Percentiles rank a stretch among this genome's conserved stretches.
Conservation (phyloP, 371 early-diverging fungal genomes). For the Conidiobolus incongruus region DNA sequence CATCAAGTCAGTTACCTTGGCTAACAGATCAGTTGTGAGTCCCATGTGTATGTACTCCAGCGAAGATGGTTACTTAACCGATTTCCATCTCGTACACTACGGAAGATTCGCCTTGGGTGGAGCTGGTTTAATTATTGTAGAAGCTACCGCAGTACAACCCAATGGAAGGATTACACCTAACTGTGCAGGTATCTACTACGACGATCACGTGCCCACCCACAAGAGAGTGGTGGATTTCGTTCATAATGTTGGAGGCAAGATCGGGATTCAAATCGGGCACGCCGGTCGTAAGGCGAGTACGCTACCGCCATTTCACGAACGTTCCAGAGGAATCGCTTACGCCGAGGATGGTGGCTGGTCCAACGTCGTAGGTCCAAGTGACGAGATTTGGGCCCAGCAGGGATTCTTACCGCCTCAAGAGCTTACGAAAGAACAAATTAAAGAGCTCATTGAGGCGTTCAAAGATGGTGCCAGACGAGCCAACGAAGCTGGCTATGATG, state of each 20-base stretch:
- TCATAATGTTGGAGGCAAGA: constrained; percentile 29
- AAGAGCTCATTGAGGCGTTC: constrained; percentile 27
- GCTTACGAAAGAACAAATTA: constrained; percentile 34
- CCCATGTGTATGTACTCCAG: constrained; percentile 63
- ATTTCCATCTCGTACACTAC: constrained; percentile 44
- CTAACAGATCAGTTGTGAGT: constrained; percentile 49
- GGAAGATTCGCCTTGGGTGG: constrained; percentile 45
- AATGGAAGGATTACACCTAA: constrained; percentile 56
- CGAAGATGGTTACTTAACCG: too few species aligned
- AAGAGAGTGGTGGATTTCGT: constrained; percentile 31
- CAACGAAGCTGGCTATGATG: constrained; percentile 52
- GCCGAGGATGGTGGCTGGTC: constrained; percentile 49
- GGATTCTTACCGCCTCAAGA: constrained; percentile 24
- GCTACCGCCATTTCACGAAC: constrained; percentile 15
- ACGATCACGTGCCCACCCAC: constrained; percentile 39
- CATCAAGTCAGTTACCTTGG: constrained; percentile 24
- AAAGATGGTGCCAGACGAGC: constrained; percentile 44
- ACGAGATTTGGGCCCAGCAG: constrained; percentile 20
- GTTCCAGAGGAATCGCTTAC: constrained; percentile 10
- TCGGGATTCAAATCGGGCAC: constrained; percentile 61
- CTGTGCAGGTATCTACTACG: constrained; percentile 52
- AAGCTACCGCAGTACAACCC: constrained; percentile 53
- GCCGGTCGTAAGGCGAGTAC: constrained; percentile 60
- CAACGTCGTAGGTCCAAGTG: constrained; percentile 43
- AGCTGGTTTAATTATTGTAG: constrained; percentile 47